Evolutionary conservation across 345 rosid genomes (phyloP).

Genomic region (Durio zibethinus): DNA sequence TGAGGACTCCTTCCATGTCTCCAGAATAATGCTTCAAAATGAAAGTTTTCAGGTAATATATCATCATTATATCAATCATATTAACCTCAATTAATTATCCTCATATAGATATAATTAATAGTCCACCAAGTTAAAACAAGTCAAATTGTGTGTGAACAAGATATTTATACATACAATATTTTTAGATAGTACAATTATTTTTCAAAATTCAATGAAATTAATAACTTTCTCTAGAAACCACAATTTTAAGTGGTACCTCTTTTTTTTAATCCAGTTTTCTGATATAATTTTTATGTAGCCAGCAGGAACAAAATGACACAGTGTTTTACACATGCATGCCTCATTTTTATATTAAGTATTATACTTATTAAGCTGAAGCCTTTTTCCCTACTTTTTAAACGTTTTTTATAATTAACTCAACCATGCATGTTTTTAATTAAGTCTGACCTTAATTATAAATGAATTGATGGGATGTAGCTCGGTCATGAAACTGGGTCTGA

Average conservation of each 20-base stretch:
- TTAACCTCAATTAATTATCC: not conserved
- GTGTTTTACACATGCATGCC: conserved; percentile 15
- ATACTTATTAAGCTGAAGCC: conserved; percentile 1
- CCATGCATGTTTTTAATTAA: conserved; percentile 5
- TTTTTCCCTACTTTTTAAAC: not conserved
- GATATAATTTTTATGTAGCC: not conserved
- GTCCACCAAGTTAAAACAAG: not conserved
- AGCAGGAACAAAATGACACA: not conserved
- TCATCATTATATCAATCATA: not conserved
- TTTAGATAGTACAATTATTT: not conserved
- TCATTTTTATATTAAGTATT: conserved; percentile 8
- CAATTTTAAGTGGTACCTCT: not conserved
- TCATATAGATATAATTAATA: not conserved
- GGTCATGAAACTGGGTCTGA: not conserved
- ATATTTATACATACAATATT: not conserved
- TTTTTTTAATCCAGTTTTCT: not conserved
- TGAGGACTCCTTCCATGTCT: conserved; percentile 66
- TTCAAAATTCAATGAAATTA: not conserved
- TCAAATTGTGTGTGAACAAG: not conserved
- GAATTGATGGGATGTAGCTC: conserved; percentile 5
- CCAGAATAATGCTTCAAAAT: conserved; percentile 74
- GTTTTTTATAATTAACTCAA: not conserved
- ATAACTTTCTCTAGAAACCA: not conserved
- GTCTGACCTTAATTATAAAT: conserved; percentile 6
- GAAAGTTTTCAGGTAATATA: conserved; percentile 71